Conservation (phyloP, 805 yeast genomes). For the Suhomyces kilbournensis region DNA sequence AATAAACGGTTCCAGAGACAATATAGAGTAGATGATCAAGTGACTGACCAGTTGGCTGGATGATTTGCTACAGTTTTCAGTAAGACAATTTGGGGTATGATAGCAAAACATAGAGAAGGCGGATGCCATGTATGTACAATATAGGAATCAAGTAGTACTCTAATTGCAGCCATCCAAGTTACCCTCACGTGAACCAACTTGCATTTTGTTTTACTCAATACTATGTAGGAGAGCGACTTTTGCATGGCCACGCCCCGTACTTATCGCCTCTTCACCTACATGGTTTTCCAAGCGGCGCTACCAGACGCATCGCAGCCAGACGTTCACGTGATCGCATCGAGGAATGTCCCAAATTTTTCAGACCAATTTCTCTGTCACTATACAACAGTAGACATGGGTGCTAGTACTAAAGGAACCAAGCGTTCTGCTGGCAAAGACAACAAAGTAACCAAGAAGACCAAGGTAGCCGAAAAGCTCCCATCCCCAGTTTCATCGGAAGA, state of each 20-base stretch:
- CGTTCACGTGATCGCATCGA: not conserved
- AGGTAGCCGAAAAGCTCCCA: conserved; percentile 28
- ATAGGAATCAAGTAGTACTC: too few relatives aligned
- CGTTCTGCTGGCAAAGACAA: conserved; percentile 21
- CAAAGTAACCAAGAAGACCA: conserved; percentile 22
- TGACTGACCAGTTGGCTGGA: not conserved
- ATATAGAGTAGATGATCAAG: not conserved
- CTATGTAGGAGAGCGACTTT: not conserved
- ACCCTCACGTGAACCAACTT: too few relatives aligned
- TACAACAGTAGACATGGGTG: conserved; percentile 13
- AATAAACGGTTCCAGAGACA: not conserved
- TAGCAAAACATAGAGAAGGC: too few relatives aligned
- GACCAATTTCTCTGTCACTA: not conserved
- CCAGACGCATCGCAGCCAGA: not conserved
- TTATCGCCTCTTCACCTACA: too few relatives aligned
- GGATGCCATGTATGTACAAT: too few relatives aligned
- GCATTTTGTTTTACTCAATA: not conserved
- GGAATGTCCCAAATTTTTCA: not conserved
- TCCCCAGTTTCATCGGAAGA: conserved; percentile 18
- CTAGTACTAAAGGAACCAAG: conserved; percentile 29
- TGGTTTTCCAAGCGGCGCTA: not conserved
- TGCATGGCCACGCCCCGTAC: not conserved
- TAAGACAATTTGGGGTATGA: too few relatives aligned
- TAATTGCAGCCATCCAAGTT: too few relatives aligned
- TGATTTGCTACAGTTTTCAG: not conserved